Evolutionary conservation across 495 filamentous ascomycete species (phyloP), one percentile per base, ranked within the genome.

Genomic region (Podospora pseudopauciseta): DNA sequence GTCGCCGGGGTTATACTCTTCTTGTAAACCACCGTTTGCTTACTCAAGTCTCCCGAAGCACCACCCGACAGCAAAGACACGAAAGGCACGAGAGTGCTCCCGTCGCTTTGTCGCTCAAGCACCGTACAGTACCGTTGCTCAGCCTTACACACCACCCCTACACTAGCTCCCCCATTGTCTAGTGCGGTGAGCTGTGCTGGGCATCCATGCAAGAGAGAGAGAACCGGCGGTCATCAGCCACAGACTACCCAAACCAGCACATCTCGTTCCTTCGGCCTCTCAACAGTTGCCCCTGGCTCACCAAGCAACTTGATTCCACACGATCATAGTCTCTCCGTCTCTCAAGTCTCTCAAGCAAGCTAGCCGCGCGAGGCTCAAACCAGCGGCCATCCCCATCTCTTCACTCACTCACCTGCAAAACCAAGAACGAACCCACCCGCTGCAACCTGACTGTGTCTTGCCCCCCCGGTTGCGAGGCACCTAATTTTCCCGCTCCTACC

Each of bases 121-220:
- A 15, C 26, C 27, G 30, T 18, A 16, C 15, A 30, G 16, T 26
- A 15, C 26, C 27, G 23, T 30, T 49, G 63, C 72, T 74, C 73
- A 74, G 73, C 73, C 73, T 74, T 74, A 74, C 63, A 67, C 65
- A 26, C 63, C 65, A 26, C 63, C 62, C 71, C 61, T 39, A 19
- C 62, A 68, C 61, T 39, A 19, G 20, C 65, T 69, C 59, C 61
- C 66, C 61, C 64, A 64, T 65, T 68, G 63, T n/a, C 62, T 69
- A 70, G 71, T 64, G 65, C 64, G 53, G 63, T 67, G 66, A 65
- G 66, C 65, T 63, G 68, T 65, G 67, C 66, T 67, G 68, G 68
- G 39, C 39, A 49, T 49, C 39, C 70, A 66, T 32, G 55, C 65
- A 58, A 63, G 27, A 64, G 39, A 32, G 39, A 49, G 39, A 49